phyloP scores from a whole-genome alignment of 176 grass and related monocot species.

The Coix lacrymajobi region DNA sequence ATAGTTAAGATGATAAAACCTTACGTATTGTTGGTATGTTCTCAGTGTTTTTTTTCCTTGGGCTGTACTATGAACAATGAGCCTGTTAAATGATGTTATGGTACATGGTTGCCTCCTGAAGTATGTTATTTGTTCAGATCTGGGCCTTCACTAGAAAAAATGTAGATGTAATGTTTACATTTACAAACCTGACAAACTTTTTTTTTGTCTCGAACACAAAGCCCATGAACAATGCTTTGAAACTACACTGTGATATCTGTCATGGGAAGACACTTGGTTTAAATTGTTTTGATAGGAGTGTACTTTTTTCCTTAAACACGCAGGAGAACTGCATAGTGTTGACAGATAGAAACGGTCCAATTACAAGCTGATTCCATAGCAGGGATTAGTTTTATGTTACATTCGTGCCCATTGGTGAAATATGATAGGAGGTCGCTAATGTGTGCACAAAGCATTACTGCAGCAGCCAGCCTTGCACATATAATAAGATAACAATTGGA shows the following conservation, averaged over 20 bases:
- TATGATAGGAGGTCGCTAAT: neutral
- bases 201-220: neutral
- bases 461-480: neutral
- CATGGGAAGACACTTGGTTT: neutral
- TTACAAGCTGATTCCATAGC: neutral
- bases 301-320: neutral
- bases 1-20: neutral
- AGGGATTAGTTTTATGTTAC: neutral
- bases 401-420: neutral
- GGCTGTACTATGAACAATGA: neutral
- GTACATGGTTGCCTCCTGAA: neutral
- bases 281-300: neutral
- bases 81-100: constrained; percentile 1
- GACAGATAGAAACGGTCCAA: neutral
- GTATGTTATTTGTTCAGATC: neutral
- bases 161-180: constrained; percentile 8
- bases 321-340: neutral
- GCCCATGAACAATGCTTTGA: neutral
- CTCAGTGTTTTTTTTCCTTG: neutral
- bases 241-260: neutral
- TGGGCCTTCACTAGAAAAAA: neutral
- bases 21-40: neutral
- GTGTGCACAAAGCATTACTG: neutral
- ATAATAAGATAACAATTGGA: constrained; percentile 2
- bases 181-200: neutral